Evolutionary conservation across 2,329 filamentous ascomycete genomes (phyloP).

Genomic region (Microcyclospora pomicola): DNA sequence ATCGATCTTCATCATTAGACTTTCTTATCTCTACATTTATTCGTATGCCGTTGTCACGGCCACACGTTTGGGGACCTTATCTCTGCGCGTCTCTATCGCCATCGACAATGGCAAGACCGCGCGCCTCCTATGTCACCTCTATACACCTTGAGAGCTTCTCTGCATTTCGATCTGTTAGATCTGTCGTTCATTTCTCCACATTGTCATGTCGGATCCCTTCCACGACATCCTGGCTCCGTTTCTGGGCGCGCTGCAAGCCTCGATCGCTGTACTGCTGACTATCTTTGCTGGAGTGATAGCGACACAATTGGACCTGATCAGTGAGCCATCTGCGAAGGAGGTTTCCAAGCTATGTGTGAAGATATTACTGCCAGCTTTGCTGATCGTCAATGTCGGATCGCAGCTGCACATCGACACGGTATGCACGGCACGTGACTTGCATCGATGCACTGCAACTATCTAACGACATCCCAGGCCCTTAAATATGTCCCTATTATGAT

Average conservation of each 20-base stretch:
- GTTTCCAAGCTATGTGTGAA: slow-evolving; percentile 40
- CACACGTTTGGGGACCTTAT: too few relatives aligned
- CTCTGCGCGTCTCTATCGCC: too few relatives aligned
- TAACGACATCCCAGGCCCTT: slow-evolving; percentile 5
- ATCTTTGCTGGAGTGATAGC: slow-evolving; percentile 39
- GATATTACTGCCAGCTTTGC: slow-evolving; percentile 39
- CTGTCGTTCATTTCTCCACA: too few relatives aligned
- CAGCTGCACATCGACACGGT: slow-evolving; percentile 37
- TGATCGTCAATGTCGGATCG: slow-evolving; percentile 40
- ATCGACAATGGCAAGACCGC: too few relatives aligned
- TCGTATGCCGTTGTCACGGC: too few relatives aligned
- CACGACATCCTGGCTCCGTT: slow-evolving; percentile 27
- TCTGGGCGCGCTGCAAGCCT: slow-evolving; percentile 41
- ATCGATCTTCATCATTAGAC: too few relatives aligned
- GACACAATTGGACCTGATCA: slow-evolving; percentile 37
- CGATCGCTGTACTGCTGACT: slow-evolving; percentile 40
- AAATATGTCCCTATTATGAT: slow-evolving; percentile 22
- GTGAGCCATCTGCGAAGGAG: slow-evolving; percentile 35
- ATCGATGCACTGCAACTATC: not conserved
- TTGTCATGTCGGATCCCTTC: not conserved
- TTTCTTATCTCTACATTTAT: too few relatives aligned
- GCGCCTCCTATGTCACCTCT: too few relatives aligned
- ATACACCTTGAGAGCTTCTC: too few relatives aligned
- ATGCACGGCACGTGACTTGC: slow-evolving; percentile 15
- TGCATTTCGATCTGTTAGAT: too few relatives aligned